Percentiles rank a stretch among this genome's conserved stretches.
Evolutionary conservation across 192 early-diverging fungal genomes (phyloP).

Genomic region (Coemansia erecta): DNA sequence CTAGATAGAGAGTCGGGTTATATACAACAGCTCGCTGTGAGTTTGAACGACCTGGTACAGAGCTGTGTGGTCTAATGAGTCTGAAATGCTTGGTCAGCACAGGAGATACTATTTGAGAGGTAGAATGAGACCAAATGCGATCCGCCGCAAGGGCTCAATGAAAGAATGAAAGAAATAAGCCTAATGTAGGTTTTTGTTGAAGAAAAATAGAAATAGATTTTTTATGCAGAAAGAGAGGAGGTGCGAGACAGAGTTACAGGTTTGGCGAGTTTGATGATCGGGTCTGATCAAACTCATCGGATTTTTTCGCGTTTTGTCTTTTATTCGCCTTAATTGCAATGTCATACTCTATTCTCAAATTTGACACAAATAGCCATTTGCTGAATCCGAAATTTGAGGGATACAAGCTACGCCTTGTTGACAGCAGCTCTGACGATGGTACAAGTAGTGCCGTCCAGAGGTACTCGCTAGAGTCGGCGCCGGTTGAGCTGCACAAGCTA

Average conservation of each 20-base stretch:
- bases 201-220: background rate
- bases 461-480: conserved; percentile 4
- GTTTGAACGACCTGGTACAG: no score
- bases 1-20: no score
- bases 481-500: conserved; percentile 38
- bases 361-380: conserved; percentile 43
- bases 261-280: no score
- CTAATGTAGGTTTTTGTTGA: background rate
- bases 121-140: no score
- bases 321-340: conserved; percentile 4
- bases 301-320: background rate
- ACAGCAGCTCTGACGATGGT: conserved; percentile 28
- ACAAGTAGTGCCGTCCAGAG: background rate
- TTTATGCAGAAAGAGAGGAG: background rate
- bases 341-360: conserved; percentile 30
- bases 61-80: no score
- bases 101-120: no score
- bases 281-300: background rate
- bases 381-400: conserved; percentile 70
- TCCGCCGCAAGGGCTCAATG: background rate
- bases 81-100: no score
- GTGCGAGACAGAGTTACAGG: background rate
- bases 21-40: no score
- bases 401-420: conserved; percentile 64
- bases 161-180: background rate